These are phyloP conservation scores for Sorghum bicolor DNA, from an alignment of 176 grass and related monocot genomes.

Conservation along the genomic window DNA sequence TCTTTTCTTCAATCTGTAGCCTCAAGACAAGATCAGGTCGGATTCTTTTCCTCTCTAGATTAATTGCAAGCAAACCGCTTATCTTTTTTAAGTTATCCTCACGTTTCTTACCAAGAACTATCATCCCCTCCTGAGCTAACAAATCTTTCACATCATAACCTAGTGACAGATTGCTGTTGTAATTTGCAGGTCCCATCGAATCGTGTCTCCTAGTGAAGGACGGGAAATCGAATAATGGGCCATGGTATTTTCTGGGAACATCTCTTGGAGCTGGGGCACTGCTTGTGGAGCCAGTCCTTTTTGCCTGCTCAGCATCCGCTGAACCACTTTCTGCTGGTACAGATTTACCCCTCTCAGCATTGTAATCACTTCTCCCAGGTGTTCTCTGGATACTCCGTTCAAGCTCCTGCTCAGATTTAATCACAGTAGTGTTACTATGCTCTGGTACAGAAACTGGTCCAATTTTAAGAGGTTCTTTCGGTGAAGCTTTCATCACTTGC, in stretches of 20 bases:
- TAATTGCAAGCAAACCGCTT: slow-evolving; percentile 80
- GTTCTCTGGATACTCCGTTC: slow-evolving; percentile 64
- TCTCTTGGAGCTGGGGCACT: slow-evolving; percentile 51
- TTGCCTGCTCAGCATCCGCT: slow-evolving; percentile 59
- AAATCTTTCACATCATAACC: slow-evolving; percentile 94
- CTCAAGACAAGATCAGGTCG: slow-evolving; percentile 88
- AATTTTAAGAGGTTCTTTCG: slow-evolving; percentile 61
- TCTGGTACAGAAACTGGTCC: slow-evolving; percentile 48
- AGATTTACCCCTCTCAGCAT: slow-evolving; percentile 77
- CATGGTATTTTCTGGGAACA: slow-evolving; percentile 86
- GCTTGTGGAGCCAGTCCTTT: slow-evolving; percentile 60
- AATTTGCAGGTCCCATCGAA: slow-evolving; percentile 63
- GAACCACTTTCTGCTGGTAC: slow-evolving; percentile 54
- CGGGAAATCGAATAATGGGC: slow-evolving; percentile 91
- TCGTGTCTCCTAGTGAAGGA: slow-evolving; percentile 95
- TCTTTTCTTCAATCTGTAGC: slow-evolving; percentile 98
- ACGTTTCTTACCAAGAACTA: slow-evolving; percentile 79
- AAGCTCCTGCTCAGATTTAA: slow-evolving; percentile 90
- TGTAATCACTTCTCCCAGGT: slow-evolving; percentile 52
- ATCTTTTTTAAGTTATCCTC: slow-evolving; percentile 90
- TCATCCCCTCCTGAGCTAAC: slow-evolving; percentile 75
- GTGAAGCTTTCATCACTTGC: slow-evolving; percentile 44
- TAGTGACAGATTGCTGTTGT: slow-evolving; percentile 73
- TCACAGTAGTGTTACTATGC: slow-evolving; percentile 38
- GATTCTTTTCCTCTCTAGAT: slow-evolving; percentile 92